Evolutionary conservation across 2,329 filamentous ascomycete genomes (phyloP), one percentile per base, ranked within the genome.

Genomic region (Eutypella sp.): DNA sequence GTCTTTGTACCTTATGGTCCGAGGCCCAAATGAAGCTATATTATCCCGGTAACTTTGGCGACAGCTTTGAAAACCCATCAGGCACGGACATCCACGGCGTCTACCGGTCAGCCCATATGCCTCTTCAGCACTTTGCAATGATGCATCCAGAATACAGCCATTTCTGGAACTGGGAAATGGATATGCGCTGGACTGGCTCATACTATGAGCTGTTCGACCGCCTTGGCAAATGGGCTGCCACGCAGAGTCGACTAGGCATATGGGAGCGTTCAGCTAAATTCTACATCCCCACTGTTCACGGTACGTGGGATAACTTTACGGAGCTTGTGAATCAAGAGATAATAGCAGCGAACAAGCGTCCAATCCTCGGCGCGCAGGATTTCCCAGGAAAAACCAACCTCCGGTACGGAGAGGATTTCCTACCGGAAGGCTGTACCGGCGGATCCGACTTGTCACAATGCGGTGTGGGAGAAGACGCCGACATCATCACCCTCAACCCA

Each of bases 1-100:
- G 84, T 49, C 79, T 95, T 64, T 87, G 85, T 38, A 89, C 85
- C 0, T 71, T 95, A 5, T 95, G 89, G 89, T 90, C 87, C 2
- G 88, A 93, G 64, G 76, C 81, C 43, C 87, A 92, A 65, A 92
- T 95, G 87, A 75, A 77, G 46, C 74, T 91, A 46, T 82, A 89
- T 64, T 95, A 95, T 59, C 65, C 77, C 49, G 79, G 79, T 2
- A 78, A 81, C 34, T 84, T 90, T n/a, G 83, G 85, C 55, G 80
- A 84, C 38, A 79, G 83, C 1, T 81, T 84, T 57, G 71, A 76
- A 45, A 79, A 80, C 58, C 76, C 76, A 6, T 74, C 72, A 46
- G 67, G 77, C 52, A 73, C 70, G 13, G 76, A 80, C 43, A 73
- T 87, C 23, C 83, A 85, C 41, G 82, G 85, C 3, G 83, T 88